Conservation (phyloP, 2,329 filamentous ascomycete genomes). For the Pleoardoris graminearum region DNA sequence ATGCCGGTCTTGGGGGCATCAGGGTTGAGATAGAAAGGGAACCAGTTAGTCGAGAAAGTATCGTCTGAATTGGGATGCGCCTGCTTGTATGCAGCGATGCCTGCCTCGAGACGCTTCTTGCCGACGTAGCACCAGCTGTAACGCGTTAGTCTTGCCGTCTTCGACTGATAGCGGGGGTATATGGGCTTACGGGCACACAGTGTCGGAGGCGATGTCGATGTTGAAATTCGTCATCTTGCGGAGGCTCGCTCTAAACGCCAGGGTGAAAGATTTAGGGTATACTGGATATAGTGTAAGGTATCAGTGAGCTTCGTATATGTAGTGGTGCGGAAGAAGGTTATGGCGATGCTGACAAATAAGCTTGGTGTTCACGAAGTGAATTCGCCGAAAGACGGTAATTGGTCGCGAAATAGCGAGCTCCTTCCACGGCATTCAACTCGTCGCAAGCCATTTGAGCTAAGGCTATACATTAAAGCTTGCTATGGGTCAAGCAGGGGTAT, state of each 20-base stretch:
- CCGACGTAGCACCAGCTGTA: constrained; percentile 69
- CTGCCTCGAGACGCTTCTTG: constrained; percentile 72
- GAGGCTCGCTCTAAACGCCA: constrained; percentile 40
- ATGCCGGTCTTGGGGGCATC: constrained; percentile 56
- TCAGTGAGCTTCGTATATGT: not conserved
- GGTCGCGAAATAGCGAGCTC: not conserved
- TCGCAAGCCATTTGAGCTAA: too few species aligned
- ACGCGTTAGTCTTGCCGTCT: not conserved
- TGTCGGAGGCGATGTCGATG: constrained; percentile 77
- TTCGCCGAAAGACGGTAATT: constrained; percentile 1
- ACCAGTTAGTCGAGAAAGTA: constrained; percentile 74
- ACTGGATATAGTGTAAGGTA: not conserved
- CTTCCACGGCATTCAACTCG: not conserved
- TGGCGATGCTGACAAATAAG: constrained; percentile 6
- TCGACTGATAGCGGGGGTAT: not conserved
- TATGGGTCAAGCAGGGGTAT: too few species aligned
- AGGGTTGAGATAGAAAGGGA: constrained; percentile 80
- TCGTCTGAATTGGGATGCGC: constrained; percentile 64
- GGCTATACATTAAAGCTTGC: not conserved
- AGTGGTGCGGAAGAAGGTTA: constrained; percentile 4
- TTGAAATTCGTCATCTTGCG: constrained; percentile 61
- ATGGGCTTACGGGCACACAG: constrained; percentile 72
- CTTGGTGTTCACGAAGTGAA: not conserved
- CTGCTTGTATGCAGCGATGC: constrained; percentile 68
- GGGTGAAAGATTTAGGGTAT: constrained; percentile 21